Percentiles rank a stretch among this genome's conserved stretches.
phyloP scores from a whole-genome alignment of 352 stramenopile species.

The Globisporangium spinosum region DNA sequence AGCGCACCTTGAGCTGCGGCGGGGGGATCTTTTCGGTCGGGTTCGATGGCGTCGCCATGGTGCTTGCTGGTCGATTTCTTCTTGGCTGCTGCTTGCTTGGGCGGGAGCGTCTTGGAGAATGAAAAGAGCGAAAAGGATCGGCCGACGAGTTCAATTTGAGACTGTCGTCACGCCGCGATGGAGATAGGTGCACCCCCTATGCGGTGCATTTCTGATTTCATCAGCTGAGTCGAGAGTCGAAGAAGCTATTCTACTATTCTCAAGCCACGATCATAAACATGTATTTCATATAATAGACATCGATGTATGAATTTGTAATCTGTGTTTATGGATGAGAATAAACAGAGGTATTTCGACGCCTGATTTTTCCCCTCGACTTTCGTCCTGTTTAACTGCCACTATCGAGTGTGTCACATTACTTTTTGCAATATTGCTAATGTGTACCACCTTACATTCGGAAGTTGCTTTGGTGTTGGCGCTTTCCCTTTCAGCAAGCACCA shows the following conservation, averaged over 20 bases:
- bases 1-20: slow-evolving; percentile 36
- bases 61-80: neutral
- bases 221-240: no score
- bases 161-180: neutral
- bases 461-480: neutral
- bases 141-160: neutral
- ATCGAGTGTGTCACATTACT: neutral
- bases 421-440: neutral
- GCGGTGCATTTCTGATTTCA: neutral
- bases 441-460: neutral
- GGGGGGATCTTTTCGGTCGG: slow-evolving; percentile 62
- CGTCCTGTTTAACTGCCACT: neutral
- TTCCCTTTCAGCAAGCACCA: neutral
- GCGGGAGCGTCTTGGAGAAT: slow-evolving; percentile 8
- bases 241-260: no score
- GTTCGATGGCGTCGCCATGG: slow-evolving; percentile 55
- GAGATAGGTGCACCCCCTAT: neutral
- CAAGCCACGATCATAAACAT: no score
- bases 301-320: neutral
- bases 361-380: slow-evolving; percentile 3
- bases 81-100: slow-evolving; percentile 7
- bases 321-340: neutral
- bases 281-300: neutral
- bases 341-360: neutral
- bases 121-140: neutral